Percentiles rank a stretch among this genome's conserved stretches.
Evolutionary conservation across 2,329 filamentous ascomycete species (phyloP).

Genomic region (Scedosporium aurantiacum): DNA sequence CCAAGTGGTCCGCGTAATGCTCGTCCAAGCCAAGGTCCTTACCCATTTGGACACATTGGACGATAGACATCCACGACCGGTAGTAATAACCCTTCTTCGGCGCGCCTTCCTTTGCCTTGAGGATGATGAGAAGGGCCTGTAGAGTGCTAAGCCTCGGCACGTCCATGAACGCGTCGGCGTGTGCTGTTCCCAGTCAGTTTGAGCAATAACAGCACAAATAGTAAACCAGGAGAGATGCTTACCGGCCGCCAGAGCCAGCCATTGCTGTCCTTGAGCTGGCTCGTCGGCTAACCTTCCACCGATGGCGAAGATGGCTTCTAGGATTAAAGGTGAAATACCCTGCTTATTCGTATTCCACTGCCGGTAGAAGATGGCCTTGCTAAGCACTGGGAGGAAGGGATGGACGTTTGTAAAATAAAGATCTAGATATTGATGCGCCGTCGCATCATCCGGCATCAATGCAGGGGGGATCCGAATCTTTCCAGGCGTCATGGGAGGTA

Average conservation of each 20-base stretch:
- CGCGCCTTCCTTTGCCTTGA: conserved; percentile 86
- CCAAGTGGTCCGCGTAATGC: conserved; percentile 68
- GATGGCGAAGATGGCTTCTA: conserved; percentile 88
- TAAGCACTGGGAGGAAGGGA: conserved; percentile 83
- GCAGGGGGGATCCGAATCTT: conserved; percentile 84
- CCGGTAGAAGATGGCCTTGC: conserved; percentile 70
- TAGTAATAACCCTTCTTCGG: conserved; percentile 94
- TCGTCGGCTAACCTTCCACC: conserved; percentile 75
- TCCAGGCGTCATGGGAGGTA: conserved; percentile 57
- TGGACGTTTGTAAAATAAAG: conserved; percentile 87
- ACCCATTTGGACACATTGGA: conserved; percentile 84
- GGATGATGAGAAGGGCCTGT: conserved; percentile 73
- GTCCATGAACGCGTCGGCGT: conserved; percentile 89
- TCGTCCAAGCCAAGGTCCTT: conserved; percentile 86
- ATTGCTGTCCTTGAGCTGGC: conserved; percentile 75
- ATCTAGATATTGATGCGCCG: conserved; percentile 73
- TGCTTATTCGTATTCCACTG: conserved; percentile 78
- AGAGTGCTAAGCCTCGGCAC: conserved; percentile 82
- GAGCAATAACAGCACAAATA: not conserved
- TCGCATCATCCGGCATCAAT: conserved; percentile 82
- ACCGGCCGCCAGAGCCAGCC: conserved; percentile 85
- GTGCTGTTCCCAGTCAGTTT: conserved; percentile 41
- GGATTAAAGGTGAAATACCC: conserved; percentile 77
- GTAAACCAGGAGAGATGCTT: conserved; percentile 15
- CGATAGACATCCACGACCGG: conserved; percentile 92